These are phyloP conservation scores for Blastocystis sp. DNA, from an alignment of 352 stramenopile genomes.

Conservation along the genomic window DNA sequence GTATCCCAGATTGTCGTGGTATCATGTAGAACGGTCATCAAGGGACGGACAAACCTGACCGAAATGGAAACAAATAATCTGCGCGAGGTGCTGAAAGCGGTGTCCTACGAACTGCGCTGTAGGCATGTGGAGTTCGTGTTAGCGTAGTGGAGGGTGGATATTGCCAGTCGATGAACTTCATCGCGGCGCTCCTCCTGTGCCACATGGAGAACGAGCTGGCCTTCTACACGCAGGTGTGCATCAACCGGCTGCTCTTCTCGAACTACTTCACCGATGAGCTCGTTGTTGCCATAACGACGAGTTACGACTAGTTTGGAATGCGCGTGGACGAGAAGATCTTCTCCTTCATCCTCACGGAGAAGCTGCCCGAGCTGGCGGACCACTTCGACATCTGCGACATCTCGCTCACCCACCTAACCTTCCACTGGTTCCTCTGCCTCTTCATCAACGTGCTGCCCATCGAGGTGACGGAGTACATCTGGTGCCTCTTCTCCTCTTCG, in stretches of 20 bases:
- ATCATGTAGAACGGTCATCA: conserved; percentile 19
- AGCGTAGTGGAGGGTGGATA: conserved; percentile 46
- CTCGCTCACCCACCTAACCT: conserved; percentile 50
- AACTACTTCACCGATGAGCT: conserved; percentile 56
- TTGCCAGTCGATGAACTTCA: conserved; percentile 66
- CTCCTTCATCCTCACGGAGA: conserved; percentile 20
- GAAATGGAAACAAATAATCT: background rate
- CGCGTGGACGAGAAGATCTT: conserved; percentile 53
- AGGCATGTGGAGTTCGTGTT: background rate
- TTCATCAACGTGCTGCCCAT: conserved; percentile 58
- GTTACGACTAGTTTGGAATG: conserved; percentile 46
- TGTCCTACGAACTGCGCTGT: conserved; percentile 45
- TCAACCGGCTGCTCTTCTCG: conserved; percentile 8
- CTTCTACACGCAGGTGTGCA: conserved; percentile 56
- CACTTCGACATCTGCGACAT: conserved; percentile 41
- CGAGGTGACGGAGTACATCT: conserved; percentile 55
- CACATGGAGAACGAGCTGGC: conserved; percentile 43
- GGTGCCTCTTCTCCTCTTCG: background rate
- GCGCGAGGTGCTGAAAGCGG: conserved; percentile 44
- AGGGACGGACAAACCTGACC: background rate
- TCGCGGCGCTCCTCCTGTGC: conserved; percentile 26
- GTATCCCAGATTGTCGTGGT: background rate
- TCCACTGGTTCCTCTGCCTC: conserved; percentile 66
- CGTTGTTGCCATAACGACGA: background rate
- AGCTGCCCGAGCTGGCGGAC: conserved; percentile 38